A percentile compares a stretch with the other conserved stretches of the same genome.
These are phyloP conservation scores for Talaromyces trachyspermus DNA, from an alignment of 495 filamentous ascomycete species.

Conservation along the genomic window DNA sequence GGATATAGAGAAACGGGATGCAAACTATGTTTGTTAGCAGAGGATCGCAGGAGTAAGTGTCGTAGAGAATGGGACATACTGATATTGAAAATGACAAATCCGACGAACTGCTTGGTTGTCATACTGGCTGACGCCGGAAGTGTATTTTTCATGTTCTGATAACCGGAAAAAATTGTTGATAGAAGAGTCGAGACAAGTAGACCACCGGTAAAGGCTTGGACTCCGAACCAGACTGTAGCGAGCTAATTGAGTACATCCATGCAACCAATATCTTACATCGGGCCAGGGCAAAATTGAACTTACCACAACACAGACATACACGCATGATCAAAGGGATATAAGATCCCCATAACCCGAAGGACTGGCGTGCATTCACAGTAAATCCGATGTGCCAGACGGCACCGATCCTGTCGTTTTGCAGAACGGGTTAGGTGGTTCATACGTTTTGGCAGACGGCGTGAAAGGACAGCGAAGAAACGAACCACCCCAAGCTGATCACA, in stretches of 20 bases:
- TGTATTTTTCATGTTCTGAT: conserved; percentile 23
- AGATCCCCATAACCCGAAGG: conserved; percentile 11
- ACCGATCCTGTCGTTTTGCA: conserved; percentile 11
- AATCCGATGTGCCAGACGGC: conserved; percentile 17
- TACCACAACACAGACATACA: conserved; percentile 4
- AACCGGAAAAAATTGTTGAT: conserved; percentile 21
- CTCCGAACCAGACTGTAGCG: conserved; percentile 9
- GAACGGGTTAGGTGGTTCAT: too few relatives aligned
- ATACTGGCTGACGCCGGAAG: conserved; percentile 20
- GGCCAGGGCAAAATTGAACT: too few relatives aligned
- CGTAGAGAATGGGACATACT: background rate
- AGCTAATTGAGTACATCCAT: too few relatives aligned
- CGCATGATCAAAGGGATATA: conserved; percentile 9
- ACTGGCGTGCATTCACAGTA: conserved; percentile 13
- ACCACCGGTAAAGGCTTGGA: conserved; percentile 17
- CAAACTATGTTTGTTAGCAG: conserved; percentile 14
- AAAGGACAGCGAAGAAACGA: too few relatives aligned
- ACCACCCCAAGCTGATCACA: conserved; percentile 4
- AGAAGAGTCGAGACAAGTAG: conserved; percentile 20
- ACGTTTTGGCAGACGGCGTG: too few relatives aligned
- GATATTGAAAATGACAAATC: conserved; percentile 19
- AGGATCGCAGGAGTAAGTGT: background rate
- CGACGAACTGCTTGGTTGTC: conserved; percentile 20
- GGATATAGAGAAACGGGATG: conserved; percentile 24
- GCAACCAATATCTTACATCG: too few relatives aligned